Evolutionary conservation across 2,329 filamentous ascomycete genomes (phyloP).

Genomic region (Lizonia empirigonia): DNA sequence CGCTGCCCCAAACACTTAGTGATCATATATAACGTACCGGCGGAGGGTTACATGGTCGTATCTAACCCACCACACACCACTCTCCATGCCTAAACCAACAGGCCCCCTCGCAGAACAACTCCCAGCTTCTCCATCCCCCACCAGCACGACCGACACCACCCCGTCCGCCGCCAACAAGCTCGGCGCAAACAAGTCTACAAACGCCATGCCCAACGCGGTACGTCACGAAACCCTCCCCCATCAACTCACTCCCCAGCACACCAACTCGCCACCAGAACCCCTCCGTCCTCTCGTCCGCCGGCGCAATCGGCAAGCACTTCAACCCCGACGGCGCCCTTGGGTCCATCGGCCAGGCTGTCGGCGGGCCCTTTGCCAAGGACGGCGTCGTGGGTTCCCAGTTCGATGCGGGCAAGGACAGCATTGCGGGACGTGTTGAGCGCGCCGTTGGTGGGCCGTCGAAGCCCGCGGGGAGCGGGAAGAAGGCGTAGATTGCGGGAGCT

Average conservation of each 20-base stretch:
- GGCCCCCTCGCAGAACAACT: constrained; percentile 30
- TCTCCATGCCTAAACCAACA: constrained; percentile 31
- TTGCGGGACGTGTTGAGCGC: constrained; percentile 61
- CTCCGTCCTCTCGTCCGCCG: constrained; percentile 55
- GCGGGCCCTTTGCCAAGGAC: constrained; percentile 53
- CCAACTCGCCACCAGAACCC: constrained; percentile 31
- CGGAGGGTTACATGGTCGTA: not conserved
- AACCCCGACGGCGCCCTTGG: constrained; percentile 58
- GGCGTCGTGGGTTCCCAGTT: constrained; percentile 63
- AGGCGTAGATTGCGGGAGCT: constrained; percentile 11
- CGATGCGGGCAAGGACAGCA: constrained; percentile 56
- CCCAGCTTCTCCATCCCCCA: constrained; percentile 19
- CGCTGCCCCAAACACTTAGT: constrained; percentile 1
- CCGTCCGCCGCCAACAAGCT: constrained; percentile 35
- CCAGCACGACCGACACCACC: constrained; percentile 30
- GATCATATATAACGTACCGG: constrained; percentile 7
- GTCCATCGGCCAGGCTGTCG: constrained; percentile 57
- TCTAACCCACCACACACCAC: not conserved
- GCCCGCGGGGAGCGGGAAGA: constrained; percentile 38
- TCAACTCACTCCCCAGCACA: not conserved
- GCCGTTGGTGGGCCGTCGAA: constrained; percentile 51
- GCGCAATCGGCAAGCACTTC: constrained; percentile 62
- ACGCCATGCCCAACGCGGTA: constrained; percentile 36
- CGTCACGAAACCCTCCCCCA: not conserved
- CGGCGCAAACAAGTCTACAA: constrained; percentile 38